Conservation (phyloP, 163 green algal species). For the Scenedesmus sp. region DNA sequence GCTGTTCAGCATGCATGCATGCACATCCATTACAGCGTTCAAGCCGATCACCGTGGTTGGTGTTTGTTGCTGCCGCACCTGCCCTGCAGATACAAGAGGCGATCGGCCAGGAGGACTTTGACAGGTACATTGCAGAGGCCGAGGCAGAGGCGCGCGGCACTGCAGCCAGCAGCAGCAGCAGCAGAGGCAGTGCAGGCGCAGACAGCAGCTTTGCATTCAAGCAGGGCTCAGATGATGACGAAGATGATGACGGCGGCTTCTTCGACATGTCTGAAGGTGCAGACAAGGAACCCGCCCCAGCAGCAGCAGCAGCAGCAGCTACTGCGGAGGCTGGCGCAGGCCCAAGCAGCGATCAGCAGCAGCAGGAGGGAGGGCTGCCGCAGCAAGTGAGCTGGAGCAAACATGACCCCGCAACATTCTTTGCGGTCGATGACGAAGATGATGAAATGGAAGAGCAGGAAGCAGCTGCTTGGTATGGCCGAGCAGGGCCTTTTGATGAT, state of each 20-base stretch:
- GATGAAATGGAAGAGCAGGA: conserved; percentile 25
- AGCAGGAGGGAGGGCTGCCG: too few species aligned
- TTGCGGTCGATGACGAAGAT: conserved; percentile 44
- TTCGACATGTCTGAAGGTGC: conserved; percentile 32
- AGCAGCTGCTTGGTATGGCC: not conserved
- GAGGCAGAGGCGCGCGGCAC: conserved; percentile 28
- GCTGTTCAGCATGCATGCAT: too few species aligned
- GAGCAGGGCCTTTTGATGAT: conserved; percentile 37
- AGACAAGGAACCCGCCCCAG: not conserved
- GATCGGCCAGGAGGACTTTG: conserved; percentile 44
- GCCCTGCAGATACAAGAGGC: conserved; percentile 38
- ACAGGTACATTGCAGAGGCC: conserved; percentile 43
- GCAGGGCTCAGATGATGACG: not conserved
- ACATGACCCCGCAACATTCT: conserved; percentile 29
- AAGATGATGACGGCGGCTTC: conserved; percentile 43
- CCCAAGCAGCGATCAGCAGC: not conserved
- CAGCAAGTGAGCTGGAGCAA: not conserved
- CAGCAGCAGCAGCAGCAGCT: not conserved
- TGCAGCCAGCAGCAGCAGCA: conserved; percentile 26
- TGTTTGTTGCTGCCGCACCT: not conserved
- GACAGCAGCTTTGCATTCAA: not conserved
- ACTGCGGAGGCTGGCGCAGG: not conserved
- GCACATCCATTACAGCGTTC: too few species aligned
- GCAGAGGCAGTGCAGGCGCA: not conserved
- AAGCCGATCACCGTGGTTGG: too few species aligned